These are phyloP conservation scores for Ophiocordyceps unilateralis DNA, from an alignment of 2,329 filamentous ascomycete species.

Conservation along the genomic window DNA sequence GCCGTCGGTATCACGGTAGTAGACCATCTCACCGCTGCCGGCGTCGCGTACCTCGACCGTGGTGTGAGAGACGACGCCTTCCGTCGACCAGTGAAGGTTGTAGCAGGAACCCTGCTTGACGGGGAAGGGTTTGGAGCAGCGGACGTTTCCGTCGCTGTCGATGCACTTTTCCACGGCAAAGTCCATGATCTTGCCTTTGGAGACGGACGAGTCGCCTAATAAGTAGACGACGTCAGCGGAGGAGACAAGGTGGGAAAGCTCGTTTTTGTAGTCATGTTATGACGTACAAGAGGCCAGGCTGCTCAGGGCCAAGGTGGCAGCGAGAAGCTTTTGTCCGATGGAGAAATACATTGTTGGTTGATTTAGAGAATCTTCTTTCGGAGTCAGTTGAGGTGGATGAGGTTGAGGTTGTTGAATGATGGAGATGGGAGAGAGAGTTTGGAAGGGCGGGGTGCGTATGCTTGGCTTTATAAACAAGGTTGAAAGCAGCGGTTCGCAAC, in stretches of 20 bases:
- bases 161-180: conserved; percentile 23
- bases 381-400: not conserved
- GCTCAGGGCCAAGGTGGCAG: conserved; percentile 5
- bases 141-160: conserved; percentile 19
- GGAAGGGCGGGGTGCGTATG: too few species aligned
- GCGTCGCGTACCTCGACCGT: conserved; percentile 19
- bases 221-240: conserved; percentile 2
- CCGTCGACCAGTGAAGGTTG: conserved; percentile 21
- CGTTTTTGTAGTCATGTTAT: not conserved
- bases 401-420: not conserved
- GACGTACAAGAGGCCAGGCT: conserved; percentile 3
- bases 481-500: too few species aligned
- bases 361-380: not conserved
- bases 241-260: not conserved
- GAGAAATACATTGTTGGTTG: not conserved
- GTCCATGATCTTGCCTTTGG: conserved; percentile 20
- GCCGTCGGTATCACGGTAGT: conserved; percentile 26
- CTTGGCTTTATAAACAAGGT: too few species aligned
- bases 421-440: too few species aligned
- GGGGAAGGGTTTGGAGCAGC: conserved; percentile 22
- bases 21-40: conserved; percentile 21
- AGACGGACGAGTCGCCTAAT: conserved; percentile 3
- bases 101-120: conserved; percentile 21
- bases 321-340: conserved; percentile 4
- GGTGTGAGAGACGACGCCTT: conserved; percentile 20